A percentile compares a stretch with the other conserved stretches of the same genome.
Evolutionary conservation across 2,329 filamentous ascomycete species (phyloP).

Genomic region (Sodiomyces alkalinus): DNA sequence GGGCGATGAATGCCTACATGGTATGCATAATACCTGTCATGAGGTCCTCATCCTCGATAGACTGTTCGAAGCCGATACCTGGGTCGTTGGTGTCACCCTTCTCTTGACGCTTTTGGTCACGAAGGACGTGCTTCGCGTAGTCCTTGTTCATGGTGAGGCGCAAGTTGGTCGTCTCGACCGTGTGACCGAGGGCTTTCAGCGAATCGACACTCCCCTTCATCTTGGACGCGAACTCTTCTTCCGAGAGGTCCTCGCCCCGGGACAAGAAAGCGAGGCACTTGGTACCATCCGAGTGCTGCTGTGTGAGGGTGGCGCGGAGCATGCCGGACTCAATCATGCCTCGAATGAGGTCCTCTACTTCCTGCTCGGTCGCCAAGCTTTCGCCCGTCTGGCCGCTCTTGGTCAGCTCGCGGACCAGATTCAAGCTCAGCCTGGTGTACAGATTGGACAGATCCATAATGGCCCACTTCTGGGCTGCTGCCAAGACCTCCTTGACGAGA

Average conservation of each 20-base stretch:
- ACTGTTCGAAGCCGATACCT: conserved; percentile 25
- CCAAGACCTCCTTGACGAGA: conserved; percentile 53
- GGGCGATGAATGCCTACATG: no score
- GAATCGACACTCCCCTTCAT: conserved; percentile 24
- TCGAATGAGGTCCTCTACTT: conserved; percentile 30
- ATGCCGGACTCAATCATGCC: conserved; percentile 40
- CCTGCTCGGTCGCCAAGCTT: conserved; percentile 23
- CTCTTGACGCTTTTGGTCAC: conserved; percentile 29
- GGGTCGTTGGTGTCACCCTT: conserved; percentile 19
- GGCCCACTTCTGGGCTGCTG: conserved; percentile 60
- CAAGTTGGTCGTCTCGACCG: conserved; percentile 37
- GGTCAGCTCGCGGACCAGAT: conserved; percentile 34
- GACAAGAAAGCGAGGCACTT: conserved; percentile 36
- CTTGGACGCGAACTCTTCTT: conserved; percentile 32
- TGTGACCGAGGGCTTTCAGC: conserved; percentile 27
- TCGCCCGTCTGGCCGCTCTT: conserved; percentile 37
- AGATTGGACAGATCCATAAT: conserved; percentile 58
- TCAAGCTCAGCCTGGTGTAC: conserved; percentile 46
- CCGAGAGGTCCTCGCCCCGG: conserved; percentile 26
- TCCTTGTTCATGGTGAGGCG: conserved; percentile 40
- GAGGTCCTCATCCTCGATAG: conserved; percentile 44
- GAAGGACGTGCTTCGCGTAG: conserved; percentile 32
- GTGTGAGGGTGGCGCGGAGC: conserved; percentile 31
- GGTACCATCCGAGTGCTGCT: conserved; percentile 16
- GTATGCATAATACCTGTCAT: conserved; percentile 35